Evolutionary conservation across 495 filamentous ascomycete species (phyloP).

Genomic region (Elaphomyces granulatus): DNA sequence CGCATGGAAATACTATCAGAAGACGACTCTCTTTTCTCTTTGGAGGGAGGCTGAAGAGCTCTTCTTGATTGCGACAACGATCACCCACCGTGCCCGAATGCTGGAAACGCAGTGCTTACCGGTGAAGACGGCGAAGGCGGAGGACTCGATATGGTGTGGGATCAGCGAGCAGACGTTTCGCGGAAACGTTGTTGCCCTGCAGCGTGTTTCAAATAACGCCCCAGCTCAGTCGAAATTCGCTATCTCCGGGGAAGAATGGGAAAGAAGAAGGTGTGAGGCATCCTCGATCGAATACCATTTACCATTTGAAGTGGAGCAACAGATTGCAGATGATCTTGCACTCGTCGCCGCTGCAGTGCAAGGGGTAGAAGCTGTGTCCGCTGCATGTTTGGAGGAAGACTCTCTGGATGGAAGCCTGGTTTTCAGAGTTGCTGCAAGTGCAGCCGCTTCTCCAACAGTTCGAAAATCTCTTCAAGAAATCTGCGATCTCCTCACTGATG

Average conservation of each 20-base stretch:
- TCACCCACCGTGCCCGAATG: too few species aligned
- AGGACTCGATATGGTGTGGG: conserved; percentile 9
- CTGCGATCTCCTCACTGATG: conserved; percentile 1
- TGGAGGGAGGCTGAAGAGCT: too few species aligned
- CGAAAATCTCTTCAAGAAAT: conserved; percentile 1
- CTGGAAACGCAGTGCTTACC: neutral
- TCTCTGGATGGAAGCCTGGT: conserved; percentile 1
- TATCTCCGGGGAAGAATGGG: conserved; percentile 3
- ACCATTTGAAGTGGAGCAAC: conserved; percentile 8
- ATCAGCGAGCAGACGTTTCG: conserved; percentile 6
- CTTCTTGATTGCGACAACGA: too few species aligned
- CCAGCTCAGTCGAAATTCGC: conserved; percentile 1
- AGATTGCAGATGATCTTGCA: conserved; percentile 7
- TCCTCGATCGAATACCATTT: neutral
- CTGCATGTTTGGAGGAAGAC: conserved; percentile 7
- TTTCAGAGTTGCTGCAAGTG: neutral
- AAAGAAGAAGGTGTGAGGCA: neutral
- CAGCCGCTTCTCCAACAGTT: neutral
- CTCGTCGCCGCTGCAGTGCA: conserved; percentile 6
- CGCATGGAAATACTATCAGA: too few species aligned
- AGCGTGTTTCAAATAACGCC: conserved; percentile 1
- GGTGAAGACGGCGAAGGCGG: conserved; percentile 5
- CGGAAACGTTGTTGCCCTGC: conserved; percentile 4
- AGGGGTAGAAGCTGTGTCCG: neutral
- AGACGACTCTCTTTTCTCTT: too few species aligned